Evolutionary conservation across 169 alveolate species (phyloP).

Genomic region (Eimeria acervulina): DNA sequence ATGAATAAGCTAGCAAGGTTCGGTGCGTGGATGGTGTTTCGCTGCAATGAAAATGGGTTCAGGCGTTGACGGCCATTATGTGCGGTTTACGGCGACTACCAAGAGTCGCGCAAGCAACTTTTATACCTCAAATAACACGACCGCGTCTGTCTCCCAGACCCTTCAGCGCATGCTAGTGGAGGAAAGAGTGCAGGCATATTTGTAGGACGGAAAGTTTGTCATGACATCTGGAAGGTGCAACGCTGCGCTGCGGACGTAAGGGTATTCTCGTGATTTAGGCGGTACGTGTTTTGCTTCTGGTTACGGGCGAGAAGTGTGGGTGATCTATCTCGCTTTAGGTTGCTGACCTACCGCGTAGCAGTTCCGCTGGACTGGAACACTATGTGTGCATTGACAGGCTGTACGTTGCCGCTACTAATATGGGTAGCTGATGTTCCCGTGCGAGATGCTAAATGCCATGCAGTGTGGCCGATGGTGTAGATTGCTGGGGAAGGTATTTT

Average conservation of each 20-base stretch:
- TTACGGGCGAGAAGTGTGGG: background rate
- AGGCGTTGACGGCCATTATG: background rate
- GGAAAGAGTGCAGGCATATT: background rate
- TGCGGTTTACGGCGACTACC: background rate
- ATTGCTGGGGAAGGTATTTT: background rate
- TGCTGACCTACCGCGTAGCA: background rate
- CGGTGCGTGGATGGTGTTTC: background rate
- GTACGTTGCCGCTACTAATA: too few relatives aligned
- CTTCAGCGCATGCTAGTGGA: background rate
- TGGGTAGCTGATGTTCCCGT: too few relatives aligned
- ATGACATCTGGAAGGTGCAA: background rate
- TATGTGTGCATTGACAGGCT: too few relatives aligned
- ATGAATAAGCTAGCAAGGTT: background rate
- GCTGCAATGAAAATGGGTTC: background rate
- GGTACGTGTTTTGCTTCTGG: background rate
- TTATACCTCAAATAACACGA: too few relatives aligned
- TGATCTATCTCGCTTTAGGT: background rate
- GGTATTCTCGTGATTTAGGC: background rate
- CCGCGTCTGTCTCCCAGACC: too few relatives aligned
- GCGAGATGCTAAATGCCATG: background rate
- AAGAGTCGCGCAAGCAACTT: background rate
- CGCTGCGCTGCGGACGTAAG: background rate
- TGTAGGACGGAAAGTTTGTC: background rate
- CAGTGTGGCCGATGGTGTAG: background rate
- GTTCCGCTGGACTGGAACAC: too few relatives aligned